Evolutionary conservation across 805 yeast species (phyloP).

Genomic region (Saccharomycopsis olivae): DNA sequence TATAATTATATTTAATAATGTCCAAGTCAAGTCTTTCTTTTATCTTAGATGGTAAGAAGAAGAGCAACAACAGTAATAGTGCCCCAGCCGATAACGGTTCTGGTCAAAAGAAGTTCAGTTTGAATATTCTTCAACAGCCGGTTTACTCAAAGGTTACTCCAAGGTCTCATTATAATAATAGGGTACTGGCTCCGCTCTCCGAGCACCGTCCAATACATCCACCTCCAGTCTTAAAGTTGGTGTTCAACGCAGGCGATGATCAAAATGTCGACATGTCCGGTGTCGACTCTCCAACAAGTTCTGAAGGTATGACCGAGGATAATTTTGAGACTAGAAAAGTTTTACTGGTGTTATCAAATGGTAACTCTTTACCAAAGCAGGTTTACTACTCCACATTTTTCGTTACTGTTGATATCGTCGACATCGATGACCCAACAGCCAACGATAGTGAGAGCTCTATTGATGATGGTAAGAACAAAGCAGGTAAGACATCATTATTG

Average conservation of each 20-base stretch:
- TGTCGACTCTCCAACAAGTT: background rate
- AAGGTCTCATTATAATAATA: slow-evolving; percentile 12
- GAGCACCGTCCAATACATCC: slow-evolving; percentile 27
- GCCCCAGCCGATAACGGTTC: no score
- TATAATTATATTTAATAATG: no score
- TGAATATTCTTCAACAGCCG: slow-evolving; percentile 23
- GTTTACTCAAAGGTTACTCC: slow-evolving; percentile 24
- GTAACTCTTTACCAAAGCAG: slow-evolving; percentile 5
- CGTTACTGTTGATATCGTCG: slow-evolving; percentile 15
- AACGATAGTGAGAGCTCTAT: no score
- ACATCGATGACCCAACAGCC: slow-evolving; percentile 1
- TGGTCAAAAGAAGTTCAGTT: no score
- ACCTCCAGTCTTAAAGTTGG: slow-evolving; percentile 25
- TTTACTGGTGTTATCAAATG: slow-evolving; percentile 8
- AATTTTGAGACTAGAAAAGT: slow-evolving; percentile 13
- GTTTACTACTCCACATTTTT: slow-evolving; percentile 15
- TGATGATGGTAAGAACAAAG: slow-evolving; percentile 1
- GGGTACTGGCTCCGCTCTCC: slow-evolving; percentile 22
- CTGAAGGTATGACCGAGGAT: no score
- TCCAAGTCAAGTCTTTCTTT: no score
- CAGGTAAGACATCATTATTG: background rate
- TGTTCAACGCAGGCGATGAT: slow-evolving; percentile 7
- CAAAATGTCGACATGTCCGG: background rate
- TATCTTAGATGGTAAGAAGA: no score
- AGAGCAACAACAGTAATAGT: no score